Evolutionary conservation across 805 yeast species (phyloP), one percentile per base, ranked within the genome.

Genomic region (Starmerella bombi): DNA sequence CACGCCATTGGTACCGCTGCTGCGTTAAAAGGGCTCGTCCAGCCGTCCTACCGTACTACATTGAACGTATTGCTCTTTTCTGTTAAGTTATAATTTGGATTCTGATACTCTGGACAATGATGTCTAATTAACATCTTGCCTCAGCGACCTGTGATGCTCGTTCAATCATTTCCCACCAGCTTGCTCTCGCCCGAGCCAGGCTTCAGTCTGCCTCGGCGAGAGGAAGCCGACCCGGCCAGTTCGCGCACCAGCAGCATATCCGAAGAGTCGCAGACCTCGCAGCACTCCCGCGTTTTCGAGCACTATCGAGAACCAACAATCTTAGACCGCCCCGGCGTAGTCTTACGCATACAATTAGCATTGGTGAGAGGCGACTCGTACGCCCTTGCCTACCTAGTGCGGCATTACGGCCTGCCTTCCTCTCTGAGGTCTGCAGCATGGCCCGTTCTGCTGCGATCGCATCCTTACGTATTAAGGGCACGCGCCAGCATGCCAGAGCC

Each of bases 381-480:
- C 36, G 82, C 85, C 0, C 60, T 86, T 35, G 93, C 96, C 1
- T 64, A 74, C 48, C 59, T 86, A 5, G 88, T 94, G 4, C 69
- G 94, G 47, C 85, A 78, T 49, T 65, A 75, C 42, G 96, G 97
- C 3, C 66, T 85, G 21, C 96, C 96, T 1, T 88, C 93, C 1
- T 70, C 75, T 42, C 64, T 84, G 40, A 68, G 97, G 44, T 75
- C 74, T 49, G 65, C 70, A 42, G 80, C 82, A 6, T 86, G 96
- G 96, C 94, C 95, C 1, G 61, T 82, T 3, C 59, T 86, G 37
- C 59, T 86, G 42, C 76, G 76, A 50, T 75, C 75, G 52, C 96
- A 86, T 58, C 95, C 96, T 1, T 81, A 77, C 63, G 94, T 83
- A 12, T 60, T 73, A 25, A 67, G 75, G 37, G 94, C 95, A 0